Conservation (phyloP, 2,329 filamentous ascomycete genomes). For the Sarocladiaceae sp. region DNA sequence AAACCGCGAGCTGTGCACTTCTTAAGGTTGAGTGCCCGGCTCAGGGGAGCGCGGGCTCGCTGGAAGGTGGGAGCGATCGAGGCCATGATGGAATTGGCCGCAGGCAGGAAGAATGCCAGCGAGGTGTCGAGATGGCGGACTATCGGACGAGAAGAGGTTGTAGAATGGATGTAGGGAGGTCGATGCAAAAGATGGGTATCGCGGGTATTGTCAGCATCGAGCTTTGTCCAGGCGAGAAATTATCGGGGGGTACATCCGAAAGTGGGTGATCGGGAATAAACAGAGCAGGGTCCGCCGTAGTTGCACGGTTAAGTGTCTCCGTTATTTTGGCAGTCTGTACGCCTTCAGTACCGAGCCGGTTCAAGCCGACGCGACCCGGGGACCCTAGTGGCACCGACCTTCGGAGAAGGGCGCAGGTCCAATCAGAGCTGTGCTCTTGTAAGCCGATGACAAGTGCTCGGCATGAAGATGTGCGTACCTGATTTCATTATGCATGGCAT, state of each 20-base stretch:
- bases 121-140: neutral
- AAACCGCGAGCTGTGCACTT: constrained; percentile 32
- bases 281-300: neutral
- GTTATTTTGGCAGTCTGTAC: neutral
- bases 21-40: constrained; percentile 32
- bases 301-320: neutral
- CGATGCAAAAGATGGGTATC: neutral
- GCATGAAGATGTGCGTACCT: too few relatives aligned
- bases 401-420: neutral
- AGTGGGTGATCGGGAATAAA: too few relatives aligned
- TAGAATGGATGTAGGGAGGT: neutral
- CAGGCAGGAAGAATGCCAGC: neutral
- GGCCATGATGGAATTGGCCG: constrained; percentile 26
- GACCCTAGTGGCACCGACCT: neutral
- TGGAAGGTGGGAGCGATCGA: constrained; percentile 37
- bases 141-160: neutral
- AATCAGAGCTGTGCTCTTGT: constrained; percentile 4
- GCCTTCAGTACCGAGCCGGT: constrained; percentile 3
- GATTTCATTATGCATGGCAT: too few relatives aligned
- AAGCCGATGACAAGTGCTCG: too few relatives aligned
- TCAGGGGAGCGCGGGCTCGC: constrained; percentile 37
- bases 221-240: constrained; percentile 8
- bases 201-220: neutral
- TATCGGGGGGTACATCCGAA: constrained; percentile 10
- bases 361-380: constrained; percentile 9